Base-by-base conservation (phyloP, 768 basidiomycete genomes). In the Astraeus odoratus region DNA sequence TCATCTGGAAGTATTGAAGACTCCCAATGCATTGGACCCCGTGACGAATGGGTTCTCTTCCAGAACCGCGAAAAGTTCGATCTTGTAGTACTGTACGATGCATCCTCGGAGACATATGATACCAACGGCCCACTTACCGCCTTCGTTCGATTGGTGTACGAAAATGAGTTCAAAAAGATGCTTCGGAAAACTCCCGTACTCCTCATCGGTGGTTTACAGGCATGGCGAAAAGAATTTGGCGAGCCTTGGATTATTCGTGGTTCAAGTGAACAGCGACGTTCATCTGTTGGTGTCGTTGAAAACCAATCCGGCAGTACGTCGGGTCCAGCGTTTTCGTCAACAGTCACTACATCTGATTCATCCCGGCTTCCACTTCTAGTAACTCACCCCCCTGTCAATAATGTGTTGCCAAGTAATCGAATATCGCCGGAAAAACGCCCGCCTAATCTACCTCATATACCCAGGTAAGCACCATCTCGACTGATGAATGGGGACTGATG, bases 1-100 rank as follows among this genome's bases (percentile, higher is more conserved):
- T 79, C 75, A 4, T 76, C 80, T 1, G 63, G 72, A 36, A 70
- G 68, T 22, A 75, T 98, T 8, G 92, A 95, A 63, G 74, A 84
- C 48, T 74, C 87, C 0, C 75, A 96, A 45, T 66, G 77, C 4
- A 68, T 88, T 26, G 80, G 78, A 0, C 89, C 94, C 1, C 70
- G 73, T 29, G 59, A 74, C 30, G 94, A 97, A 64, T 71, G 70
- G 36, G 71, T 73, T 2, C 70, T 86, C n/a, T 98, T 98, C 61
- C 61, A 68, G 33, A 86, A 90, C 49, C 86, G 95, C 31, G 79
- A 92, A 56, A 83, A 86, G 54, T 95, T 88, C 59, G 93, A 96
- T 53, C 64, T 94, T 18, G 80, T 99, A 20, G 87, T 83, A 13
- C 68, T 97, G 3, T 93, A 93, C 61, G 94, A 98, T 61, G 56